A percentile compares a stretch with the other conserved stretches of the same genome.
Evolutionary conservation across 208 protist genomes (phyloP).

Genomic region (Leishmania turanica): DNA sequence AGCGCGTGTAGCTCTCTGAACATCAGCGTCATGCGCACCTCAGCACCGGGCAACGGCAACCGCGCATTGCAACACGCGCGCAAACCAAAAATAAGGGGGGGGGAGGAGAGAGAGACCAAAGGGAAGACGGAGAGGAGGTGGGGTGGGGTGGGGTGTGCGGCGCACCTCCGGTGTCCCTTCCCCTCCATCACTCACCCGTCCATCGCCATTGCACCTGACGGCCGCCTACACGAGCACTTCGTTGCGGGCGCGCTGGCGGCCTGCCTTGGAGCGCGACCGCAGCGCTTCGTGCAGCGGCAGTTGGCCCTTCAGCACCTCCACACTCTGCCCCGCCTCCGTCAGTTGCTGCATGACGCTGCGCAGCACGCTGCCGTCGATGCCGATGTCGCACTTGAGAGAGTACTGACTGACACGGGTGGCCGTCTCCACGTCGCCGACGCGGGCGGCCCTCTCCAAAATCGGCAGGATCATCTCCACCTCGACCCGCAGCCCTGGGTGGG

Average conservation of each 20-base stretch:
- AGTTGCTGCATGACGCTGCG: constrained; percentile 66
- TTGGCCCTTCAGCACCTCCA: constrained; percentile 74
- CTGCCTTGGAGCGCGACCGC: constrained; percentile 75
- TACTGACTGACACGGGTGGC: constrained; percentile 77
- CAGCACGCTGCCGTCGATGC: constrained; percentile 77
- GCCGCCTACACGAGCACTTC: constrained; percentile 45
- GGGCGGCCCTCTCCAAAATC: constrained; percentile 78
- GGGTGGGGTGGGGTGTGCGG: neutral
- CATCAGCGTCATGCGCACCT: neutral
- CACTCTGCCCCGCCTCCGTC: constrained; percentile 67
- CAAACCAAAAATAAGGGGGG: neutral
- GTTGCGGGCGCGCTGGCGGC: constrained; percentile 65
- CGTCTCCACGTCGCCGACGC: constrained; percentile 77
- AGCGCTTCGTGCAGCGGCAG: constrained; percentile 82
- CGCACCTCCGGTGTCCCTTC: neutral
- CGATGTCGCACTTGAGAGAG: constrained; percentile 83
- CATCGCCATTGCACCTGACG: neutral
- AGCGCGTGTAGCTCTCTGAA: neutral
- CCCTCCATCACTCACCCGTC: neutral
- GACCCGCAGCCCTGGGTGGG: constrained; percentile 64
- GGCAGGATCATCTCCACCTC: constrained; percentile 91
- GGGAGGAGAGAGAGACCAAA: neutral
- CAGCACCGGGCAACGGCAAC: too few species aligned
- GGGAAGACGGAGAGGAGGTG: neutral
- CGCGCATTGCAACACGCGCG: neutral